Conservation (phyloP, 352 stramenopile species). For the Phytophthora podocarpi region DNA sequence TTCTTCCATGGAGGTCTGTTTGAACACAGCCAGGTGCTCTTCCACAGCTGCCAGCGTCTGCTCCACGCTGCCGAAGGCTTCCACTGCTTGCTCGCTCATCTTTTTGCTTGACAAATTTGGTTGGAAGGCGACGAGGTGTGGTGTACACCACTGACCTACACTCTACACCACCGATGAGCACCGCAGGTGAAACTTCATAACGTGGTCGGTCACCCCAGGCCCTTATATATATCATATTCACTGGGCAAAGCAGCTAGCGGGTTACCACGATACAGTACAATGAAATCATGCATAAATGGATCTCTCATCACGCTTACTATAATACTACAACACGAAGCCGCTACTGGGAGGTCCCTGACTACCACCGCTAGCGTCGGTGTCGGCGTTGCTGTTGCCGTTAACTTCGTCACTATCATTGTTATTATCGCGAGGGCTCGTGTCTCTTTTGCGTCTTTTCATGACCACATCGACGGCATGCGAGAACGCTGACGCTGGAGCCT, state of each 20-base stretch:
- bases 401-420: not conserved
- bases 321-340: conserved; percentile 28
- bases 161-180: too few species aligned
- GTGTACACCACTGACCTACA: conserved; percentile 11
- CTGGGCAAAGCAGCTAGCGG: too few species aligned
- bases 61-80: conserved; percentile 74
- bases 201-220: too few species aligned
- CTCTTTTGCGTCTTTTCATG: conserved; percentile 54
- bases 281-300: too few species aligned
- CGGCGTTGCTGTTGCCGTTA: conserved; percentile 2
- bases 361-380: not conserved
- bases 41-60: conserved; percentile 81
- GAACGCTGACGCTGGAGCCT: conserved; percentile 37
- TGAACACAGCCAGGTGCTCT: conserved; percentile 71
- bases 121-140: conserved; percentile 26
- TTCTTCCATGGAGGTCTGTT: conserved; percentile 56
- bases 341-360: conserved; percentile 3
- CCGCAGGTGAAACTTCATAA: too few species aligned
- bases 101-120: conserved; percentile 17
- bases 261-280: too few species aligned
- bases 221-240: too few species aligned
- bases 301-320: not conserved
- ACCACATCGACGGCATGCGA: conserved; percentile 39
- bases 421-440: conserved; percentile 14
- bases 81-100: conserved; percentile 67